A percentile compares a stretch with the other conserved stretches of the same genome.
These are phyloP conservation scores for Backusella luteola DNA, from an alignment of 192 early-diverging fungal genomes.

Conservation along the genomic window DNA sequence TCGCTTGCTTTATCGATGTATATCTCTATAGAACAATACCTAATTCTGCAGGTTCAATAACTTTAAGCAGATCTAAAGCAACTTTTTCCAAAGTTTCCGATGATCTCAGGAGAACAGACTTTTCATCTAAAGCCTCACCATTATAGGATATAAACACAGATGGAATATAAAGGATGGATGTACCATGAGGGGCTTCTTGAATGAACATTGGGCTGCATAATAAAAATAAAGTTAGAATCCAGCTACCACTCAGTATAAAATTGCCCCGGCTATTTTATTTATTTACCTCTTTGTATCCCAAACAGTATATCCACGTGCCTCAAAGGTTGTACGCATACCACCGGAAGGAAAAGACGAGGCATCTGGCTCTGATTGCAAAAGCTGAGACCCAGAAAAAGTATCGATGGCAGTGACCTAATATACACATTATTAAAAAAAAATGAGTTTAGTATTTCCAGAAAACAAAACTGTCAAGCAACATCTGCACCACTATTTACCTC, in stretches of 20 bases:
- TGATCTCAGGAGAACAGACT: conserved; percentile 93
- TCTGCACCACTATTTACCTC: conserved; percentile 48
- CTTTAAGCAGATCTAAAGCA: conserved; percentile 71
- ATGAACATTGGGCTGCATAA: conserved; percentile 86
- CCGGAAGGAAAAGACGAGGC: conserved; percentile 98
- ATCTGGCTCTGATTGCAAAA: conserved; percentile 98
- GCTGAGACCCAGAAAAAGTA: conserved; percentile 93
- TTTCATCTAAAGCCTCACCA: conserved; percentile 97
- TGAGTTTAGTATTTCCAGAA: background rate
- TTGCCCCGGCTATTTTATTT: background rate
- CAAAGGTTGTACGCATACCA: conserved; percentile 95
- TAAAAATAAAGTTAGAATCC: background rate
- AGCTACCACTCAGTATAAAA: background rate
- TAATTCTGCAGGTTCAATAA: conserved; percentile 54
- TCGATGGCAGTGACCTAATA: conserved; percentile 70
- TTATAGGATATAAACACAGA: conserved; percentile 99
- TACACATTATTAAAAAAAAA: background rate
- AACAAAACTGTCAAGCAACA: background rate
- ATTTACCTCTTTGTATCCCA: conserved; percentile 82
- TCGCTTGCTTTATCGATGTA: background rate
- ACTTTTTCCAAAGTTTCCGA: conserved; percentile 83
- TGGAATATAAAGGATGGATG: conserved; percentile 90
- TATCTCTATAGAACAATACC: background rate
- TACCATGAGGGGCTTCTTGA: conserved; percentile 86
- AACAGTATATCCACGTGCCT: conserved; percentile 98